phyloP scores from a whole-genome alignment of 176 grass and related monocot species.

The barley (Hordeum vulgare) region DNA sequence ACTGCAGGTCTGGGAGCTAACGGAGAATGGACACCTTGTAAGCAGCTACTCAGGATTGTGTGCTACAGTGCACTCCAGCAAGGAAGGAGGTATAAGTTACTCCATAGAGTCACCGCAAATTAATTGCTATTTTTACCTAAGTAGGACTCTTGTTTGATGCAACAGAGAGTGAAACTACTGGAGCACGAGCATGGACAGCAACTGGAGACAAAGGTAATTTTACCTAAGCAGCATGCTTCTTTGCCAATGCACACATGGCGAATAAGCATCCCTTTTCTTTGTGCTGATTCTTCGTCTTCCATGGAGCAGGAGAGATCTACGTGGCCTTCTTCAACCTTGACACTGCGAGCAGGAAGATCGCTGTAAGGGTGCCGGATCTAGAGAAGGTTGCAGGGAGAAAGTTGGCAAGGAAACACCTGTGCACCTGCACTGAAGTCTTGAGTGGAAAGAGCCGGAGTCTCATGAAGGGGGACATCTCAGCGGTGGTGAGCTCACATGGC shows the following conservation, averaged over 20 bases:
- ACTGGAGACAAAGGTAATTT: constrained; percentile 66
- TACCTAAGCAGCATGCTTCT: background rate
- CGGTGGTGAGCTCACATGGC: constrained; percentile 46
- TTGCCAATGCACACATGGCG: background rate
- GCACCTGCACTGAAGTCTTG: constrained; percentile 57
- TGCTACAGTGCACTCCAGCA: constrained; percentile 41
- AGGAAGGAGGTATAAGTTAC: constrained; percentile 17
- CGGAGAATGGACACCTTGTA: constrained; percentile 71
- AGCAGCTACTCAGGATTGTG: constrained; percentile 82
- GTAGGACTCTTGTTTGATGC: constrained; percentile 14
- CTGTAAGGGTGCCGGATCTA: constrained; percentile 49
- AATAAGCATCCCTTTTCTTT: background rate
- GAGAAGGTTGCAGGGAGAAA: constrained; percentile 15
- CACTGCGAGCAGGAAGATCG: constrained; percentile 24
- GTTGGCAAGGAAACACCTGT: constrained; percentile 29
- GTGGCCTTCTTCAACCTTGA: constrained; percentile 83
- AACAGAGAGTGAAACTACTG: constrained; percentile 25
- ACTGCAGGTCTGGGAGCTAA: constrained; percentile 80
- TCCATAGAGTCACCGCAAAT: background rate
- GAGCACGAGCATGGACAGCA: constrained; percentile 64
- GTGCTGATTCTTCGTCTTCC: background rate
- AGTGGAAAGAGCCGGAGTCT: constrained; percentile 22
- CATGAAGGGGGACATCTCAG: constrained; percentile 36
- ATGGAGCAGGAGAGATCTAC: constrained; percentile 67
- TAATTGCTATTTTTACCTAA: constrained; percentile 9